phyloP scores from a whole-genome alignment of 139 green algal species.

The Chlorella sp. region DNA sequence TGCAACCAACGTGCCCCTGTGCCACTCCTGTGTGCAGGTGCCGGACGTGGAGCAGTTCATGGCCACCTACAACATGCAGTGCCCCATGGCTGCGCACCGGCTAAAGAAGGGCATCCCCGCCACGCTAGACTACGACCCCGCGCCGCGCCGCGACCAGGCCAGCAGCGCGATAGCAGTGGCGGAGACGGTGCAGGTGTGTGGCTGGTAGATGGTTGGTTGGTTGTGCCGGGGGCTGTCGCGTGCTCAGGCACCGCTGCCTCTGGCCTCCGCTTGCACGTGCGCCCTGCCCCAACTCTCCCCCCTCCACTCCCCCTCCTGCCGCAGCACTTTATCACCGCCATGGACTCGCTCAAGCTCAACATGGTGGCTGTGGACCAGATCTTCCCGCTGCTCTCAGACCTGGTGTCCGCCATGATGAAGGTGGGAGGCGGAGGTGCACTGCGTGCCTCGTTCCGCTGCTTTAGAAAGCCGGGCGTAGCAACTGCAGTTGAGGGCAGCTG shows the following conservation, averaged over 20 bases:
- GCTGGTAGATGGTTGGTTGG: too few species aligned
- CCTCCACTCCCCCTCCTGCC: background rate
- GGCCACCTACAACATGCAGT: constrained; percentile 94
- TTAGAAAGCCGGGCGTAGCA: too few species aligned
- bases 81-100: constrained; percentile 85
- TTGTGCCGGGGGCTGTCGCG: too few species aligned
- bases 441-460: too few species aligned
- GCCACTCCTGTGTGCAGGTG: constrained; percentile 62
- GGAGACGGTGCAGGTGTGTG: constrained; percentile 79
- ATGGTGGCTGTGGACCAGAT: constrained; percentile 95
- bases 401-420: constrained; percentile 81
- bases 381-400: constrained; percentile 86
- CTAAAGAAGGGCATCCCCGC: constrained; percentile 87
- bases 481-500: too few species aligned
- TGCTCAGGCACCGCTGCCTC: too few species aligned
- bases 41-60: constrained; percentile 93
- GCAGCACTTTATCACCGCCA: background rate
- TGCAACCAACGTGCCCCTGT: too few species aligned
- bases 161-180: constrained; percentile 72
- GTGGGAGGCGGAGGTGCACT: constrained; percentile 33
- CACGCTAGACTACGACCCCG: constrained; percentile 81
- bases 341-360: constrained; percentile 92
- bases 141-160: background rate
- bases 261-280: too few species aligned
- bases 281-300: too few species aligned